These are phyloP conservation scores for Cladosporium phlei DNA, from an alignment of 2,329 filamentous ascomycete species.

Conservation along the genomic window DNA sequence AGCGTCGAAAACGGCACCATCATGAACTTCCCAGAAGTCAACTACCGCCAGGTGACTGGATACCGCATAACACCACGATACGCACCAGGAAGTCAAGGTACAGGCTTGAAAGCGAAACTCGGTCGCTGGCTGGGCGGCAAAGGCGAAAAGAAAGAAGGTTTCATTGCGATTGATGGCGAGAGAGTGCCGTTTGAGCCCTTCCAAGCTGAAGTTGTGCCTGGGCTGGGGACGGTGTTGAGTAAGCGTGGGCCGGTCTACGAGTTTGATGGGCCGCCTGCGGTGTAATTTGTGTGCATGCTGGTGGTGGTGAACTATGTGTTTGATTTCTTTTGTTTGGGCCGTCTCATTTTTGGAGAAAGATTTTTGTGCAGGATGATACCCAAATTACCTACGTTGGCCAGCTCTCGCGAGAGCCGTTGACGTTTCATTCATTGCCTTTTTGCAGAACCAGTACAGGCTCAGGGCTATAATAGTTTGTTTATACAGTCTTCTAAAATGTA, in stretches of 20 bases:
- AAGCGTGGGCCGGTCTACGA: constrained; percentile 70
- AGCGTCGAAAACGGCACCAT: constrained; percentile 68
- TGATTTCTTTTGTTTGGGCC: no score
- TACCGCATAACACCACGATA: constrained; percentile 70
- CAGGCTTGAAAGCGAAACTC: constrained; percentile 21
- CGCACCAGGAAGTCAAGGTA: constrained; percentile 10
- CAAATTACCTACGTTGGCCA: no score
- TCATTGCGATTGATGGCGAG: constrained; percentile 93
- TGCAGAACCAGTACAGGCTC: no score
- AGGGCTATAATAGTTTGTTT: no score
- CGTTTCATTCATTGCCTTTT: no score
- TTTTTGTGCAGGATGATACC: no score
- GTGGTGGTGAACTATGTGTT: no score
- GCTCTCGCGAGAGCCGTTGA: no score
- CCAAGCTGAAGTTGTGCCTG: constrained; percentile 81
- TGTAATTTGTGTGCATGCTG: constrained; percentile 11
- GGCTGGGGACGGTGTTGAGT: constrained; percentile 78
- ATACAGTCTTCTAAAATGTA: no score
- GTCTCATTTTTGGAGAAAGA: no score
- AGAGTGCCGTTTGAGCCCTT: constrained; percentile 80
- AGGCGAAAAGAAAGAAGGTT: constrained; percentile 61
- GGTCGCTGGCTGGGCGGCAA: constrained; percentile 28
- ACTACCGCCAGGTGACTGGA: constrained; percentile 79
- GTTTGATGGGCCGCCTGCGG: constrained; percentile 35
- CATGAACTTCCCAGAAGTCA: constrained; percentile 73